Percentiles rank a stretch among this genome's conserved stretches.
Evolutionary conservation across 2,329 filamentous ascomycete species (phyloP).

Genomic region (Ceratocystis ficicola): DNA sequence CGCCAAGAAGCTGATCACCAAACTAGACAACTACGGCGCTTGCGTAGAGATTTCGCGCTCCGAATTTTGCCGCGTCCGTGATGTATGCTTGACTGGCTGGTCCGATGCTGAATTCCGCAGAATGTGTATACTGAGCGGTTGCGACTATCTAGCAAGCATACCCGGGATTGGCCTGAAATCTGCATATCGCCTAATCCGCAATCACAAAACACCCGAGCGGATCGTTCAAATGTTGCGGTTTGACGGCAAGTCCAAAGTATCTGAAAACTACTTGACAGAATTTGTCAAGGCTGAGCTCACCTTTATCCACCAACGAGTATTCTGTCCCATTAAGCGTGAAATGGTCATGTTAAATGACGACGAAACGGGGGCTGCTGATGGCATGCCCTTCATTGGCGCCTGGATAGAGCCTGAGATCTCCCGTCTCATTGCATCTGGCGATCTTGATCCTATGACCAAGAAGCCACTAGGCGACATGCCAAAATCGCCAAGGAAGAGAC

Average conservation of each 20-base stretch:
- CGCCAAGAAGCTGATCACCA: conserved; percentile 78
- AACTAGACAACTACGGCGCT: conserved; percentile 85
- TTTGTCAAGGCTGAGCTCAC: conserved; percentile 85
- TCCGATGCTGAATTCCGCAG: conserved; percentile 78
- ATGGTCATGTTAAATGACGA: conserved; percentile 65
- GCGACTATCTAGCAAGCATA: conserved; percentile 84
- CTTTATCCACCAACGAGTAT: conserved; percentile 90
- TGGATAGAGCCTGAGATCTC: conserved; percentile 59
- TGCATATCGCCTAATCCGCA: conserved; percentile 78
- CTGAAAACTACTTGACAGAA: conserved; percentile 63
- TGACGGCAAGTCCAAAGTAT: conserved; percentile 72
- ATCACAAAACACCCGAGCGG: conserved; percentile 76
- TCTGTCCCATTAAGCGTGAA: conserved; percentile 59
- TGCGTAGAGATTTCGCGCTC: conserved; percentile 83
- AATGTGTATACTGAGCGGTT: conserved; percentile 95
- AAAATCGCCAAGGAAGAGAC: conserved; percentile 29
- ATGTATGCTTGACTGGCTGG: conserved; percentile 84
- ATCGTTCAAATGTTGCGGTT: conserved; percentile 75
- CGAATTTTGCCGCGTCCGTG: conserved; percentile 78
- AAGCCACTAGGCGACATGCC: conserved; percentile 37
- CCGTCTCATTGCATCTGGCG: conserved; percentile 61
- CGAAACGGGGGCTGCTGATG: conserved; percentile 48
- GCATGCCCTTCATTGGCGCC: conserved; percentile 71
- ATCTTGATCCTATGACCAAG: conserved; percentile 85
- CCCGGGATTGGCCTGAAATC: conserved; percentile 84